These are phyloP conservation scores for Blastobotrys terrestris DNA, from an alignment of 805 yeast genomes.

Conservation along the genomic window DNA sequence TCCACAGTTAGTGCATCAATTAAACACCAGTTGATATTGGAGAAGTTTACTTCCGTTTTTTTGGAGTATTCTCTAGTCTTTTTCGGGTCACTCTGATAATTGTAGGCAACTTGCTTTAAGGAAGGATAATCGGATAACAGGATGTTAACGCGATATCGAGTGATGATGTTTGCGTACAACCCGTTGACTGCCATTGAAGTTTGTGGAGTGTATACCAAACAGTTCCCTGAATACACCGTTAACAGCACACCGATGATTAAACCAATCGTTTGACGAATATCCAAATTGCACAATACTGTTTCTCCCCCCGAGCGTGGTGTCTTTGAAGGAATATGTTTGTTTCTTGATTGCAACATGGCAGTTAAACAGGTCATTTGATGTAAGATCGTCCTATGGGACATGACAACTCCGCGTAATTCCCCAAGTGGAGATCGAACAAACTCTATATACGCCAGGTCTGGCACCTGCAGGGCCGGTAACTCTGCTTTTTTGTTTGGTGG, in stretches of 20 bases:
- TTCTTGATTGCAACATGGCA: conserved; percentile 49
- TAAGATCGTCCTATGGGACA: conserved; percentile 80
- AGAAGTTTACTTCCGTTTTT: conserved; percentile 66
- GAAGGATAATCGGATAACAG: conserved; percentile 77
- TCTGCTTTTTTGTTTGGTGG: conserved; percentile 50
- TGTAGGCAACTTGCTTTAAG: conserved; percentile 82
- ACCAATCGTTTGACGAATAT: conserved; percentile 77
- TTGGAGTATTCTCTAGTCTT: conserved; percentile 75
- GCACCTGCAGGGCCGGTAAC: conserved; percentile 61
- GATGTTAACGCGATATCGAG: conserved; percentile 64
- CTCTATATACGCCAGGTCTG: conserved; percentile 90
- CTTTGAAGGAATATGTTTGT: conserved; percentile 30
- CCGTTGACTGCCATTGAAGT: conserved; percentile 74
- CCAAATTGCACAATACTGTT: conserved; percentile 58
- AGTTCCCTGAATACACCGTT: conserved; percentile 79
- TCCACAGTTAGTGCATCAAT: conserved; percentile 86
- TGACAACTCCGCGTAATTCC: conserved; percentile 85
- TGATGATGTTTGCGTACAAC: conserved; percentile 72
- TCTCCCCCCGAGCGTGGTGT: conserved; percentile 26
- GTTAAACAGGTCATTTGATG: conserved; percentile 81
- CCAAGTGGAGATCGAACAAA: conserved; percentile 87
- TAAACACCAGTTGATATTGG: conserved; percentile 80
- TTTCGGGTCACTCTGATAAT: conserved; percentile 85
- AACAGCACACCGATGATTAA: conserved; percentile 73
- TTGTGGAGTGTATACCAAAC: conserved; percentile 73